phyloP scores from a whole-genome alignment of 768 basidiomycete species.

The Tylopilus cervinicoccineus region DNA sequence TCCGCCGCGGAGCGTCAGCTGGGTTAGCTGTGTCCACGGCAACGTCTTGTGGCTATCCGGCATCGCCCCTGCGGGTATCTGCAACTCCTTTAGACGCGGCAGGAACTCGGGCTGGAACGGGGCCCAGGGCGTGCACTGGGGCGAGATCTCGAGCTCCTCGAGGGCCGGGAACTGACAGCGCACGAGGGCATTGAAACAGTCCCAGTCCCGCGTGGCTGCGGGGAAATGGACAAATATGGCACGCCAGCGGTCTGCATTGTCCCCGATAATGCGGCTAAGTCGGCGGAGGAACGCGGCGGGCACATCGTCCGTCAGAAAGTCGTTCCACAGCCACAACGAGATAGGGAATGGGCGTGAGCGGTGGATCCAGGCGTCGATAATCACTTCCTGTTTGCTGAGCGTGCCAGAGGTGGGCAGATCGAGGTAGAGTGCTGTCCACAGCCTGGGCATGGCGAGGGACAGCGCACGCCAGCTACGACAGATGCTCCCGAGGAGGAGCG shows the following conservation, averaged over 20 bases:
- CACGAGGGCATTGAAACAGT: slow-evolving; percentile 23
- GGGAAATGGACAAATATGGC: slow-evolving; percentile 32
- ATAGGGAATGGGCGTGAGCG: slow-evolving; percentile 25
- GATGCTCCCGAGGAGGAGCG: slow-evolving; percentile 27
- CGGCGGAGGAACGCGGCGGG: slow-evolving; percentile 23
- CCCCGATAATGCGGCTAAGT: slow-evolving; percentile 15
- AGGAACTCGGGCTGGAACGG: slow-evolving; percentile 27
- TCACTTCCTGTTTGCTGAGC: slow-evolving; percentile 22
- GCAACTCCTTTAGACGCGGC: slow-evolving; percentile 22
- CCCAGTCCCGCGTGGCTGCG: slow-evolving; percentile 27
- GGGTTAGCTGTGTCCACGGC: slow-evolving; percentile 30
- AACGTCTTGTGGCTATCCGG: slow-evolving; percentile 30
- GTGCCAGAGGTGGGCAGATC: slow-evolving; percentile 24
- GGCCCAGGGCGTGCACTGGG: slow-evolving; percentile 30
- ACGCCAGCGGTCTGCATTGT: slow-evolving; percentile 27
- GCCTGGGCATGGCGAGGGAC: slow-evolving; percentile 26
- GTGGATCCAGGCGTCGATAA: slow-evolving; percentile 25
- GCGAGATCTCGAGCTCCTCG: slow-evolving; percentile 32
- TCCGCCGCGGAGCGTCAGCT: slow-evolving; percentile 30
- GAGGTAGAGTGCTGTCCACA: slow-evolving; percentile 32
- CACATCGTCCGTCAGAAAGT: slow-evolving; percentile 31
- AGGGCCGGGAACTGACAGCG: slow-evolving; percentile 22
- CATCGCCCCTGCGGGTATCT: slow-evolving; percentile 31
- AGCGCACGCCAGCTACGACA: slow-evolving; percentile 28
- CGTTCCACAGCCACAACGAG: slow-evolving; percentile 30